Base-by-base conservation (phyloP, 140 eudicot species). In the Bidens hawaiensis region DNA sequence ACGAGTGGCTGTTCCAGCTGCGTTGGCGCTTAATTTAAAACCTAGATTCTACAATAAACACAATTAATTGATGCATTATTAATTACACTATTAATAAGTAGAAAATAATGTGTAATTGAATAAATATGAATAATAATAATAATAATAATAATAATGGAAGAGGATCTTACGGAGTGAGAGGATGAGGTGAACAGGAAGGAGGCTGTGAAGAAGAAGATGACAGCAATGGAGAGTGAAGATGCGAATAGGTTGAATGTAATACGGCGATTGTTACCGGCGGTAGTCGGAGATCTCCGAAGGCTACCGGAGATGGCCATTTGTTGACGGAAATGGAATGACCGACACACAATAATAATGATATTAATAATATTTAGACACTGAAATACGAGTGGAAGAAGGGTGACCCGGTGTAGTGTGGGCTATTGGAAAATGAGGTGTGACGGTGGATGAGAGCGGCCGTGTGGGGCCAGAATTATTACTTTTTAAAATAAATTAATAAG, bases 1-100 rank as follows among this genome's bases (percentile, higher is more conserved):
- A 48, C 91, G 79, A 24, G 47, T 57, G n/a, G n/a, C n/a, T 11
- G 76, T 53, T 65, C 78, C 81, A 42, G 74, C 81, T 52, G 79
- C 86, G 50, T 38, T 15, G 40, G 67, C 31, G 61, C 43, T 54
- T 31, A 49, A 64, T 2, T 79, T 25, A 60, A 59, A 41, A 16
- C 82, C 86, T 75, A 64, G 55, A 62, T 60, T 46, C 74, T 65
- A 58, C 55, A 73, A 65, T 18, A 25, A 46, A 34, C 36, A 47
- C 48, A 73, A 21, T 4, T 6, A 25, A 55, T 68, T 14, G 51
- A 16, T n/a, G 56, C 36, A 56, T 10, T 28, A 70, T 27, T 22
- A 68, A 30, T 5, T 10, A 68, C 34, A 47, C 28, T 51, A 52
- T 60, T 54, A 25, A 14, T 34, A 26, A 26, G 3, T 24, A 42